These are phyloP conservation scores for Nyssa sinensis DNA, from an alignment of 148 eudicot species.

Conservation along the genomic window DNA sequence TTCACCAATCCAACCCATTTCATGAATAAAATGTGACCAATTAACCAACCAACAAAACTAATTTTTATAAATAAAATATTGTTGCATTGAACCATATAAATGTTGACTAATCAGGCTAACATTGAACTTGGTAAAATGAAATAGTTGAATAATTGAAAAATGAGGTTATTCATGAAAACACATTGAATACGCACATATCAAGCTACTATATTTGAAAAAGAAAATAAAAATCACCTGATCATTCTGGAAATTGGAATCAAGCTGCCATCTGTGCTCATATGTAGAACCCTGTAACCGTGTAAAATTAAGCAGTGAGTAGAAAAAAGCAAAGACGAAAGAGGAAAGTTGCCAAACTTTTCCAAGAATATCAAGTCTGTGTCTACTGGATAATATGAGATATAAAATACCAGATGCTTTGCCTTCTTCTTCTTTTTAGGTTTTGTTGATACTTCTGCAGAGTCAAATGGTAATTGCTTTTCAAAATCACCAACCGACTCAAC, in stretches of 20 bases:
- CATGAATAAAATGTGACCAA: too few relatives aligned
- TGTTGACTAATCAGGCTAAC: too few relatives aligned
- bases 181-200: background rate
- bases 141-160: too few relatives aligned
- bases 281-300: conserved; percentile 46
- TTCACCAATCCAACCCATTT: too few relatives aligned
- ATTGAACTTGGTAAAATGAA: too few relatives aligned
- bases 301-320: background rate
- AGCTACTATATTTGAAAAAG: background rate
- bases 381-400: background rate
- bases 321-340: background rate
- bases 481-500: conserved; percentile 71
- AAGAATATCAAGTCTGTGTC: background rate
- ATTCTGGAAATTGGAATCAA: conserved; percentile 57
- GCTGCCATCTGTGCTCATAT: conserved; percentile 69
- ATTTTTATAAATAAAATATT: too few relatives aligned
- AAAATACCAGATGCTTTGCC: conserved; percentile 68
- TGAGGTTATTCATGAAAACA: too few relatives aligned
- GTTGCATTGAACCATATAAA: too few relatives aligned
- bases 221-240: conserved; percentile 54
- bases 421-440: conserved; percentile 82
- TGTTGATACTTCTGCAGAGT: conserved; percentile 51
- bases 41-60: too few relatives aligned
- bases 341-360: background rate
- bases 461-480: conserved; percentile 58